Evolutionary conservation across 768 basidiomycete genomes (phyloP).

Genomic region (Psilocybe sp.): DNA sequence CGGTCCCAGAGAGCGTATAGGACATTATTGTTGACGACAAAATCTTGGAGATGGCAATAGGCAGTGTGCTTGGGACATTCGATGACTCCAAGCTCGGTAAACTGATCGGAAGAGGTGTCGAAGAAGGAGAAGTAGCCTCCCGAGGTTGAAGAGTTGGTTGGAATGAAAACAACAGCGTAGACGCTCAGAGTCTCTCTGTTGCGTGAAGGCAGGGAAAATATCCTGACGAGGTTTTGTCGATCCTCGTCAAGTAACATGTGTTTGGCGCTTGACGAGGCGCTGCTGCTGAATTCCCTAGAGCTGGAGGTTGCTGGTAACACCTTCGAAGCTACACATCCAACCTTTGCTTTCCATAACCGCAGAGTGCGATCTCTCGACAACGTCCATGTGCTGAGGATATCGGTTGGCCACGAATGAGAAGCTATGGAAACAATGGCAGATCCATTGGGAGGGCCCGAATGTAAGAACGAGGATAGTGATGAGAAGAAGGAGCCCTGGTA

Average conservation of each 20-base stretch:
- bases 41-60: constrained; percentile 77
- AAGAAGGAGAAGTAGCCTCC: constrained; percentile 82
- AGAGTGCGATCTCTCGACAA: constrained; percentile 85
- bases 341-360: constrained; percentile 78
- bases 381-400: constrained; percentile 75
- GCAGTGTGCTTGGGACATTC: constrained; percentile 59
- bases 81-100: constrained; percentile 55
- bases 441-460: constrained; percentile 41
- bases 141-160: constrained; percentile 60
- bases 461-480: constrained; percentile 61
- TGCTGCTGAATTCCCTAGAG: constrained; percentile 12
- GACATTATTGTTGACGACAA: constrained; percentile 50
- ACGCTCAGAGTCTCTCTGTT: constrained; percentile 42
- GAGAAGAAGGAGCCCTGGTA: constrained; percentile 68
- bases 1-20: constrained; percentile 80
- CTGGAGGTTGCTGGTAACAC: constrained; percentile 30
- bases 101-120: constrained; percentile 51
- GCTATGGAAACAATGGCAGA: constrained; percentile 71
- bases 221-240: constrained; percentile 61
- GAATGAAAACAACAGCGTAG: constrained; percentile 70
- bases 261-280: constrained; percentile 14
- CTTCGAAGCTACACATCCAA: constrained; percentile 69
- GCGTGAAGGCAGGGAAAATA: constrained; percentile 47
- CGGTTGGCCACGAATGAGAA: constrained; percentile 72
- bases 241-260: constrained; percentile 56